phyloP scores from a whole-genome alignment of 2,329 filamentous ascomycete genomes.

The Colletotrichum limetticola region DNA sequence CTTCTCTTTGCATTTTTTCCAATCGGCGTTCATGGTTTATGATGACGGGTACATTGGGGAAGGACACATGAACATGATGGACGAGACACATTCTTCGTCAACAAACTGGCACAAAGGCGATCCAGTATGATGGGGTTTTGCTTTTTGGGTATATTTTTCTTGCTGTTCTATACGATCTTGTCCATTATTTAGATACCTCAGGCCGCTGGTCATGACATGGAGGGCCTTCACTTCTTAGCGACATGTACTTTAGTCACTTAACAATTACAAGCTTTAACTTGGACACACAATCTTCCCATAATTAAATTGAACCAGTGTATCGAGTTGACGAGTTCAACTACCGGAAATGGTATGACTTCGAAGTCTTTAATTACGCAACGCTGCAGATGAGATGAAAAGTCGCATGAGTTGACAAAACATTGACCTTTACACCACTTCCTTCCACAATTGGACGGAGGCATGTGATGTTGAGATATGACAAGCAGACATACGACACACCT shows the following conservation, averaged over 20 bases:
- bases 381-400: no score
- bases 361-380: no score
- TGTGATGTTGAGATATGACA: not conserved
- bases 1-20: not conserved
- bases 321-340: no score
- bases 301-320: no score
- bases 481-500: no score
- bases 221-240: constrained; percentile 22
- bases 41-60: not conserved
- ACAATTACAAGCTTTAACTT: constrained; percentile 20
- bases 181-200: constrained; percentile 26
- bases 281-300: not conserved
- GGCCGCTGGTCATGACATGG: constrained; percentile 16
- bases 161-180: not conserved
- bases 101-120: no score
- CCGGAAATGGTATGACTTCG: no score
- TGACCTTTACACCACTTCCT: not conserved
- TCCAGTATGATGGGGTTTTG: not conserved
- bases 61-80: not conserved
- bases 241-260: constrained; percentile 6
- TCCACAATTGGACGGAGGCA: not conserved
- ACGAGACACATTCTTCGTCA: not conserved
- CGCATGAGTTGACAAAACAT: no score
- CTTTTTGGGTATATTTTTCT: not conserved
- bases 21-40: constrained; percentile 17